Base-by-base conservation (phyloP, 768 basidiomycete genomes). In the Russula ochroleuca region DNA sequence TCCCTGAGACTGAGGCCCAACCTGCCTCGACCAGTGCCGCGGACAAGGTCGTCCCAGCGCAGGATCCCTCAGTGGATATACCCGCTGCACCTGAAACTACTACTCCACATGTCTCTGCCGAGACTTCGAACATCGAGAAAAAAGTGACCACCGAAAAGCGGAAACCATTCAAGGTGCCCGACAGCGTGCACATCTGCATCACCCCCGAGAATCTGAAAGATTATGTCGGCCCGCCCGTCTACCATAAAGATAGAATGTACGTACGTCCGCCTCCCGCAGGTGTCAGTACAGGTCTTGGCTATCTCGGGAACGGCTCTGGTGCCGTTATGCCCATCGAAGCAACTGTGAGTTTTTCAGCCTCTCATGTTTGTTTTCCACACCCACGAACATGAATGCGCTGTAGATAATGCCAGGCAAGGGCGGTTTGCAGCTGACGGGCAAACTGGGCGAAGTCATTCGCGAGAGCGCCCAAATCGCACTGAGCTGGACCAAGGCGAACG, bases 341-440 rank as follows among this genome's bases (percentile, higher is more conserved):
- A 43, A 89, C 89, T 70, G 94, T 94, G 64, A 70, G 86, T 80
- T 19, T 8, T 14, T 31, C n/a, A 56, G 31, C 10, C 14, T 38
- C 25, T 41, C 21, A n/a, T 28, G 25, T 37, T 28, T 41, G 17
- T 31, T 57, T 56, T 28, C n/a, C 14, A 6, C 28, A 1, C 28
- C 35, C 28, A 50, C 43, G 25, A 23, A 31, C 43, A 31, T 43
- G 17, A 13, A 33, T 48, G 35, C 28, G 28, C 14, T 43, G 3
- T 73, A 94, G 93, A 86, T 86, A 56, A 98, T 97, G 94, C 95
- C 96, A 28, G 97, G 97, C 2, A 96, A 96, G 73, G 96, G 96
- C 14, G 82, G 81, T 17, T 79, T 99, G 2, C 94, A 94, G 69
- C 77, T 98, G 9, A 98, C 97, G 0, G 97, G 97, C 43, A 98